phyloP scores from a whole-genome alignment of 768 basidiomycete species.

The Hemileccinum impolitum region DNA sequence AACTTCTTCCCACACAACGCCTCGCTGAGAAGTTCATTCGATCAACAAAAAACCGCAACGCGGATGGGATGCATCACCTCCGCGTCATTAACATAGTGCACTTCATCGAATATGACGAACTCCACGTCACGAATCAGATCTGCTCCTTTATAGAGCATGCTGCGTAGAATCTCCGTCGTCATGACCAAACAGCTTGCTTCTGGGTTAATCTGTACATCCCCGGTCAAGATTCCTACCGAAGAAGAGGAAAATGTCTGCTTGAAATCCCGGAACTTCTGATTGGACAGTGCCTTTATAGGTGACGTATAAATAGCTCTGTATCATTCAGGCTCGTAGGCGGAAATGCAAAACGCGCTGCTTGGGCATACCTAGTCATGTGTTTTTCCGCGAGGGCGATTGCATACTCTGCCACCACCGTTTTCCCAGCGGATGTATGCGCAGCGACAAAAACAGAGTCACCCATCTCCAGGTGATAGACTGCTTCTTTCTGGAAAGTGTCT shows the following conservation, averaged over 20 bases:
- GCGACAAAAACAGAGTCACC: constrained; percentile 99
- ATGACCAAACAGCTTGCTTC: constrained; percentile 97
- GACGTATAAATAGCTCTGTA: constrained; percentile 95
- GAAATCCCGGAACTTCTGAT: constrained; percentile 99
- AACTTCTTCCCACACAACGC: constrained; percentile 99
- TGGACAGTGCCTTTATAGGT: constrained; percentile 97
- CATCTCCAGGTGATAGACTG: constrained; percentile 94
- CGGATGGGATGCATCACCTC: constrained; percentile 58
- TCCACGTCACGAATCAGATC: constrained; percentile 98
- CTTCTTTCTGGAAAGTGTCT: constrained; percentile 98
- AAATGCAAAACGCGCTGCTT: constrained; percentile 11
- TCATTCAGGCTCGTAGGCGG: constrained; percentile 5
- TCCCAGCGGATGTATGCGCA: constrained; percentile 98
- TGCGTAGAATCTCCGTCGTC: constrained; percentile 96
- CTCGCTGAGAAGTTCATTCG: constrained; percentile 56
- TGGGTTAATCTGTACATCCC: constrained; percentile 98
- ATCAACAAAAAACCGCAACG: constrained; percentile 10
- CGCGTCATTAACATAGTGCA: constrained; percentile 98
- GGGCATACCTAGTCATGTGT: constrained; percentile 92
- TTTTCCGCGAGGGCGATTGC: constrained; percentile 95
- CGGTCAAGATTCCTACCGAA: constrained; percentile 94
- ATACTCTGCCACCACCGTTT: constrained; percentile 98
- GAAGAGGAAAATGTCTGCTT: constrained; percentile 91
- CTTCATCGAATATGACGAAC: constrained; percentile 99
- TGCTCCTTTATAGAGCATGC: constrained; percentile 98